phyloP scores from a whole-genome alignment of 2,329 filamentous ascomycete species.

The Alternaria viburni region DNA sequence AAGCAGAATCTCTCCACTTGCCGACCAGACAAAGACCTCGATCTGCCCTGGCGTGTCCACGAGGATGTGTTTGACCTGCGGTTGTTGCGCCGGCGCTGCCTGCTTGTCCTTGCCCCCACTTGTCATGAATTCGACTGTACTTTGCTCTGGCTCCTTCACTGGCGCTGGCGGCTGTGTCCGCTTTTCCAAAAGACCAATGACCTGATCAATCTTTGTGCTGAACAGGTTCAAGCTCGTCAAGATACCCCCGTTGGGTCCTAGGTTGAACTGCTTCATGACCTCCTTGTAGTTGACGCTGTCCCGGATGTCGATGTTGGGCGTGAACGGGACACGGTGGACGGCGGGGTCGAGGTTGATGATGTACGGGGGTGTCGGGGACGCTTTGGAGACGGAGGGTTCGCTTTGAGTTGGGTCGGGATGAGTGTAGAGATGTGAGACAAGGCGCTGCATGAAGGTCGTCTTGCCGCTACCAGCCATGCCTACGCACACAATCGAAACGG shows the following conservation, averaged over 20 bases:
- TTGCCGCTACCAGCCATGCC: conserved; percentile 99
- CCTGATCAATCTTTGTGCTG: conserved; percentile 96
- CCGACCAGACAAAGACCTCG: conserved; percentile 98
- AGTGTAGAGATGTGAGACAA: conserved; percentile 89
- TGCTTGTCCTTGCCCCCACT: conserved; percentile 38
- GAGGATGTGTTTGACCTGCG: conserved; percentile 77
- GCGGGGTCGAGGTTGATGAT: conserved; percentile 97
- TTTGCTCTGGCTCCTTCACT: conserved; percentile 33
- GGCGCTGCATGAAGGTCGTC: conserved; percentile 99
- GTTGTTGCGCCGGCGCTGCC: conserved; percentile 54
- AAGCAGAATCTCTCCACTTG: conserved; percentile 90
- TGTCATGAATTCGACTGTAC: conserved; percentile 46
- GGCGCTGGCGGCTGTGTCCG: conserved; percentile 66
- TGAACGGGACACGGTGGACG: conserved; percentile 90
- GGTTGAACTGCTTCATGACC: conserved; percentile 99
- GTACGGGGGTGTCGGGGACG: conserved; percentile 71
- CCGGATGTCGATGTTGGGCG: conserved; percentile 97
- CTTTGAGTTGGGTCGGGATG: conserved; percentile 62
- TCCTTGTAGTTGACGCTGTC: conserved; percentile 99
- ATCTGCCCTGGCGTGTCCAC: conserved; percentile 98
- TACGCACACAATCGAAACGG: conserved; percentile 87
- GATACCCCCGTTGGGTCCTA: conserved; percentile 96
- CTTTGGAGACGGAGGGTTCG: conserved; percentile 39
- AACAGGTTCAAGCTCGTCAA: conserved; percentile 95
- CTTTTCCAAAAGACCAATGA: conserved; percentile 88